Percentiles rank a stretch among this genome's conserved stretches.
phyloP scores from a whole-genome alignment of 129 eudicot species.

The Solidago caesia region DNA sequence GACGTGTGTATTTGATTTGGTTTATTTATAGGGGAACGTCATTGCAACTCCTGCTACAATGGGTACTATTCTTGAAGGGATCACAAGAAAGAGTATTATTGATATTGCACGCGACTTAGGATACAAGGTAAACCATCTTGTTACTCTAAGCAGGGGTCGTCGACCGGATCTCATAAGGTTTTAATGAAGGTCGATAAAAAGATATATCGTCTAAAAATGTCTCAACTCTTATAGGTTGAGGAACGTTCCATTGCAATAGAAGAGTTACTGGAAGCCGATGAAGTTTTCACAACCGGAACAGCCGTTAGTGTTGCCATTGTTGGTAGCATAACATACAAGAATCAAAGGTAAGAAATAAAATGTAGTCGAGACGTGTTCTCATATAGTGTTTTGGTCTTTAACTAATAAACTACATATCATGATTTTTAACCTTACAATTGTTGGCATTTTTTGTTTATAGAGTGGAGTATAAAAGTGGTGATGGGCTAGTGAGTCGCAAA shows the following conservation, averaged over 20 bases:
- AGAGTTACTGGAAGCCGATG: constrained; percentile 72
- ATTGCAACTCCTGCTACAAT: constrained; percentile 61
- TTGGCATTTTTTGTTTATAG: constrained; percentile 29
- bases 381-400: too few species aligned
- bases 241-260: constrained; percentile 57
- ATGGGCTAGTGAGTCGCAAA: constrained; percentile 32
- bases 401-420: not conserved
- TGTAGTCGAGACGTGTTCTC: too few species aligned
- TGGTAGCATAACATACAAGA: constrained; percentile 66
- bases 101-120: constrained; percentile 69
- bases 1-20: not conserved
- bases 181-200: too few species aligned
- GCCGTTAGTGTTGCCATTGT: constrained; percentile 86
- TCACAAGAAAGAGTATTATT: constrained; percentile 81
- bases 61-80: constrained; percentile 81
- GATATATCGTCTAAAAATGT: not conserved
- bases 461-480: constrained; percentile 48
- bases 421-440: not conserved
- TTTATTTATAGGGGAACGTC: constrained; percentile 45
- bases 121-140: constrained; percentile 42
- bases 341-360: constrained; percentile 45
- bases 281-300: constrained; percentile 86
- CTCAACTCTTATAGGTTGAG: constrained; percentile 51
- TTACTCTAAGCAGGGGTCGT: not conserved
- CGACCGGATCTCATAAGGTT: not conserved